Evolutionary conservation across 2,329 filamentous ascomycete genomes (phyloP).

Genomic region (Herpotrichia juniperi): DNA sequence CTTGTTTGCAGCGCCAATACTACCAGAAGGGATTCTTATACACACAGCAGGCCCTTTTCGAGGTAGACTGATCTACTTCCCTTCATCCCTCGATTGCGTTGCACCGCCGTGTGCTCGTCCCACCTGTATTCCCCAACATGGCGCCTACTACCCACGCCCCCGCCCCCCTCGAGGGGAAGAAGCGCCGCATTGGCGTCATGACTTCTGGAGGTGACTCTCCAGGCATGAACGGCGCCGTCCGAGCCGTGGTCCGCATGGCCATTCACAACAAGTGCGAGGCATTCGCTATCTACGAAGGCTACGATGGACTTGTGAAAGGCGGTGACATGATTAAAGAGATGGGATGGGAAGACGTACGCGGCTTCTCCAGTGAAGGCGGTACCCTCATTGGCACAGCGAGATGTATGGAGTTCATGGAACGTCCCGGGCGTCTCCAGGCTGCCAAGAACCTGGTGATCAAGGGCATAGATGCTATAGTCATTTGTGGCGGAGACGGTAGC

Average conservation of each 20-base stretch:
- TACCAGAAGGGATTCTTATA: too few species aligned
- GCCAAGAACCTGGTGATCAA: constrained; percentile 94
- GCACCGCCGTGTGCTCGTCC: not conserved
- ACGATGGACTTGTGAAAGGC: constrained; percentile 91
- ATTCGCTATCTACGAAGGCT: constrained; percentile 75
- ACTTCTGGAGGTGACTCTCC: constrained; percentile 94
- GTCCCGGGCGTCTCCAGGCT: constrained; percentile 79
- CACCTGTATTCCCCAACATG: constrained; percentile 22
- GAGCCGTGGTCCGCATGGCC: constrained; percentile 88
- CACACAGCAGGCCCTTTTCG: too few species aligned
- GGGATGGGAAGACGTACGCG: constrained; percentile 91
- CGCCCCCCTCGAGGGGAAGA: constrained; percentile 52
- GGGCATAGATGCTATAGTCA: constrained; percentile 94
- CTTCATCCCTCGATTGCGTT: too few species aligned
- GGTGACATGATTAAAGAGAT: constrained; percentile 87
- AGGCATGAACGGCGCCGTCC: constrained; percentile 91
- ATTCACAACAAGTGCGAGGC: constrained; percentile 70
- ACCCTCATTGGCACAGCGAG: constrained; percentile 95
- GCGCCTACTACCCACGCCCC: constrained; percentile 37
- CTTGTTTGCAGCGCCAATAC: too few species aligned
- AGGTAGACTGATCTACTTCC: too few species aligned
- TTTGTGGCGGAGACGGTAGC: constrained; percentile 96
- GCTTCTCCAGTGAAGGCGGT: constrained; percentile 91
- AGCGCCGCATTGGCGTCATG: constrained; percentile 82
- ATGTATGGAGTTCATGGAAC: constrained; percentile 90